Conservation (phyloP, 352 stramenopile genomes). For the Plasmopara halstedii region DNA sequence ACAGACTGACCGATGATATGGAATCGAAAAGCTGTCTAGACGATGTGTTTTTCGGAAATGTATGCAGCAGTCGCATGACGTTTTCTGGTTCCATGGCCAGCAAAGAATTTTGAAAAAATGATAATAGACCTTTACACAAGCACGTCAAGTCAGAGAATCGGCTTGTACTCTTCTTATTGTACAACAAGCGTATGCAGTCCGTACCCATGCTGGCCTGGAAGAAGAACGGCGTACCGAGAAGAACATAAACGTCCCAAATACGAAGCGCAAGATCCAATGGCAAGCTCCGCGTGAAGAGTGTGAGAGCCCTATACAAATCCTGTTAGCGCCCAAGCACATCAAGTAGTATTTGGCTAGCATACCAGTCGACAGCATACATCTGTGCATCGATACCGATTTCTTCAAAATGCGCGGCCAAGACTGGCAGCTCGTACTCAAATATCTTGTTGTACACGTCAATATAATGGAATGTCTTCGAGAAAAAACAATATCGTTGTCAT, state of each 20-base stretch:
- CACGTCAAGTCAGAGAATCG: constrained; percentile 2
- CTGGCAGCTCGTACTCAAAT: constrained; percentile 69
- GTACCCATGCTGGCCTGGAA: constrained; percentile 82
- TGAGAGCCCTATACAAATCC: constrained; percentile 46
- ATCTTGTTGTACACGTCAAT: constrained; percentile 72
- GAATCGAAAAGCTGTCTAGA: constrained; percentile 56
- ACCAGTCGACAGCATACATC: constrained; percentile 85
- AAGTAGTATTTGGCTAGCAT: constrained; percentile 5
- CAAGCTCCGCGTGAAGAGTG: constrained; percentile 71
- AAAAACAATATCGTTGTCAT: constrained; percentile 1
- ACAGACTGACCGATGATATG: constrained; percentile 61
- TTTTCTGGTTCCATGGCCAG: constrained; percentile 66
- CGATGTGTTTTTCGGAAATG: constrained; percentile 52
- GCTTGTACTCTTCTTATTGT: not conserved
- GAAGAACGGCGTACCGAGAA: constrained; percentile 76
- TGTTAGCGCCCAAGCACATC: not conserved
- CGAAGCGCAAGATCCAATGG: constrained; percentile 65
- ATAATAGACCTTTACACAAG: constrained; percentile 41
- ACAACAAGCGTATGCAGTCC: not conserved
- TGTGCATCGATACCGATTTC: constrained; percentile 67
- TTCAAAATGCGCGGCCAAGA: constrained; percentile 56
- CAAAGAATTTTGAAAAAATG: constrained; percentile 61
- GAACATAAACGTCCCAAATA: constrained; percentile 79
- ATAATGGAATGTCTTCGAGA: constrained; percentile 76
- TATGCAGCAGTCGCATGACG: constrained; percentile 75